These are phyloP conservation scores for Exophiala oligosperma DNA, from an alignment of 2,329 filamentous ascomycete genomes.

Conservation along the genomic window DNA sequence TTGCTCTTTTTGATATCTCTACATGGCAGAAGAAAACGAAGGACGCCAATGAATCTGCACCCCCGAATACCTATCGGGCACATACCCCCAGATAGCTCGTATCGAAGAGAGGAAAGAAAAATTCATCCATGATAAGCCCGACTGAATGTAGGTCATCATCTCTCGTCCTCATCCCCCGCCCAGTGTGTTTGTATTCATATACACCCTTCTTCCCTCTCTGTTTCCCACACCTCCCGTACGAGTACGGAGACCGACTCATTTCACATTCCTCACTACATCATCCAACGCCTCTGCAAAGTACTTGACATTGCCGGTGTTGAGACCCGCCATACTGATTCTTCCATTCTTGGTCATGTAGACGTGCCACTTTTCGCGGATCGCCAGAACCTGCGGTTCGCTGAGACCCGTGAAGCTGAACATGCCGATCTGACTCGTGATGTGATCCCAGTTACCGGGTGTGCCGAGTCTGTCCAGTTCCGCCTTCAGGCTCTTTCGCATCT, in stretches of 20 bases:
- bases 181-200: too few relatives aligned
- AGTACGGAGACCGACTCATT: conserved; percentile 1
- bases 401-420: conserved; percentile 84
- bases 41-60: too few relatives aligned
- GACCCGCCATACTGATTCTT: conserved; percentile 95
- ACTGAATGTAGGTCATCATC: too few relatives aligned
- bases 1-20: too few relatives aligned
- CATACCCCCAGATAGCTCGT: too few relatives aligned
- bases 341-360: conserved; percentile 84
- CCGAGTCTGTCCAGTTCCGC: conserved; percentile 77
- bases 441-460: conserved; percentile 90
- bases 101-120: too few relatives aligned
- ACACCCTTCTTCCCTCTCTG: too few relatives aligned
- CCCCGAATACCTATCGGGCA: too few relatives aligned
- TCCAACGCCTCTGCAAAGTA: conserved; percentile 91
- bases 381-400: neutral
- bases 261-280: conserved; percentile 63
- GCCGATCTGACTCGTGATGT: conserved; percentile 98
- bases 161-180: too few relatives aligned
- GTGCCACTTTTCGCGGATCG: conserved; percentile 47
- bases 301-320: conserved; percentile 88
- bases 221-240: too few relatives aligned
- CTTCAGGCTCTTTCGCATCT: conserved; percentile 80
- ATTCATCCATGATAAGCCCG: too few relatives aligned
- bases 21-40: too few relatives aligned